Percentiles rank a stretch among this genome's conserved stretches.
These are phyloP conservation scores for Solanum appendiculatum DNA, from an alignment of 257 asterid species.

Conservation along the genomic window DNA sequence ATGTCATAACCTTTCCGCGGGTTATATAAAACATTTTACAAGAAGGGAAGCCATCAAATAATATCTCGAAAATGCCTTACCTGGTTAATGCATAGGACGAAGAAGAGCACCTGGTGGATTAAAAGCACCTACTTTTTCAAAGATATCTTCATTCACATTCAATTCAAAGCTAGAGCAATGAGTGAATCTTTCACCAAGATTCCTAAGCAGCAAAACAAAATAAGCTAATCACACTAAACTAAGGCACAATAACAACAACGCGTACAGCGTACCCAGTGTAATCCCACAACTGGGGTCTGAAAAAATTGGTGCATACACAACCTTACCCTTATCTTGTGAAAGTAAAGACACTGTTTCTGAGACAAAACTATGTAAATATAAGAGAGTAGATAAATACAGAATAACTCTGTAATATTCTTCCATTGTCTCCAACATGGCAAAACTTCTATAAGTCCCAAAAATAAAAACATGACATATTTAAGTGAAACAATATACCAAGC, in stretches of 20 bases:
- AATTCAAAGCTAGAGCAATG: constrained; percentile 42
- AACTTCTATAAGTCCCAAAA: constrained; percentile 11
- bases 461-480: neutral
- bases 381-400: constrained; percentile 20
- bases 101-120: constrained; percentile 27
- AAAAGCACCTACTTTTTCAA: constrained; percentile 38
- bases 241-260: too few species aligned
- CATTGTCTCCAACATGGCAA: constrained; percentile 46
- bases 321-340: neutral
- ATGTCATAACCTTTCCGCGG: neutral
- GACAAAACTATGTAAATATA: neutral
- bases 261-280: neutral
- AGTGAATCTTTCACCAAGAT: constrained; percentile 29
- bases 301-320: neutral
- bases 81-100: constrained; percentile 49
- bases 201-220: constrained; percentile 9
- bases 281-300: neutral
- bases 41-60: neutral
- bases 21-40: neutral
- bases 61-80: neutral
- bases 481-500: neutral
- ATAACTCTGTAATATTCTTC: constrained; percentile 30
- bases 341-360: neutral
- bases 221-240: neutral
- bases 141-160: constrained; percentile 40